These are phyloP conservation scores for Pisolithus marmoratus DNA, from an alignment of 768 basidiomycete species.

Conservation along the genomic window DNA sequence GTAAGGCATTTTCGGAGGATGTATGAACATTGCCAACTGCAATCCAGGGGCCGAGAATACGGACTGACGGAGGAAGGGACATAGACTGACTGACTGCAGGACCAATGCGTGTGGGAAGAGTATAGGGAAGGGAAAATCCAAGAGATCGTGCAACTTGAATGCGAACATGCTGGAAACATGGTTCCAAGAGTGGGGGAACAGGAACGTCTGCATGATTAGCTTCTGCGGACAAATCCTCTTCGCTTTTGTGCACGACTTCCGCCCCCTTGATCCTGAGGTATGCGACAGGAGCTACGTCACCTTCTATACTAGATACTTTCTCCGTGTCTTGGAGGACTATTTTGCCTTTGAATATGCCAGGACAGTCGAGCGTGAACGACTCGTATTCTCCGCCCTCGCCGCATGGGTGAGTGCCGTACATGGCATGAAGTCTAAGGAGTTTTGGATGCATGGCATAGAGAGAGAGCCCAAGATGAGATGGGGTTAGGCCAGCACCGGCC, in stretches of 20 bases:
- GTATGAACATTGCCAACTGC: slow-evolving; percentile 51
- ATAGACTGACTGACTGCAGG: not conserved
- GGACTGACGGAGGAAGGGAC: slow-evolving; percentile 12
- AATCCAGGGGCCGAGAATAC: slow-evolving; percentile 58
- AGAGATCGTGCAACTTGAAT: slow-evolving; percentile 8
- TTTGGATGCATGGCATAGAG: slow-evolving; percentile 70
- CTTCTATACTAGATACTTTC: slow-evolving; percentile 73
- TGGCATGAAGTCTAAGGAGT: slow-evolving; percentile 62
- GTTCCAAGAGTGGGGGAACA: slow-evolving; percentile 49
- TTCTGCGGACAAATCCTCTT: not conserved
- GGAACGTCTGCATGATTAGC: slow-evolving; percentile 13
- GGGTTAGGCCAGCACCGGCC: slow-evolving; percentile 84
- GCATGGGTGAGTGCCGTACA: slow-evolving; percentile 89
- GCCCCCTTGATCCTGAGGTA: slow-evolving; percentile 79
- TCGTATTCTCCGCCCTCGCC: slow-evolving; percentile 99
- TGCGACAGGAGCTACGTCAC: slow-evolving; percentile 85
- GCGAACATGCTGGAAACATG: slow-evolving; percentile 12
- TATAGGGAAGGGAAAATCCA: not conserved
- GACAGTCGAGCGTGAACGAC: slow-evolving; percentile 84
- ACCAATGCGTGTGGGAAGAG: not conserved
- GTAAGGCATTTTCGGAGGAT: slow-evolving; percentile 9
- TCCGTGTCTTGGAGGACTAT: slow-evolving; percentile 67
- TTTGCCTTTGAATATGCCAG: slow-evolving; percentile 72
- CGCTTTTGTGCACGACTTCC: slow-evolving; percentile 50
- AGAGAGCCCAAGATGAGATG: slow-evolving; percentile 72